These are phyloP conservation scores for Tuctoria greenei DNA, from an alignment of 176 grass and related monocot species.

Conservation along the genomic window DNA sequence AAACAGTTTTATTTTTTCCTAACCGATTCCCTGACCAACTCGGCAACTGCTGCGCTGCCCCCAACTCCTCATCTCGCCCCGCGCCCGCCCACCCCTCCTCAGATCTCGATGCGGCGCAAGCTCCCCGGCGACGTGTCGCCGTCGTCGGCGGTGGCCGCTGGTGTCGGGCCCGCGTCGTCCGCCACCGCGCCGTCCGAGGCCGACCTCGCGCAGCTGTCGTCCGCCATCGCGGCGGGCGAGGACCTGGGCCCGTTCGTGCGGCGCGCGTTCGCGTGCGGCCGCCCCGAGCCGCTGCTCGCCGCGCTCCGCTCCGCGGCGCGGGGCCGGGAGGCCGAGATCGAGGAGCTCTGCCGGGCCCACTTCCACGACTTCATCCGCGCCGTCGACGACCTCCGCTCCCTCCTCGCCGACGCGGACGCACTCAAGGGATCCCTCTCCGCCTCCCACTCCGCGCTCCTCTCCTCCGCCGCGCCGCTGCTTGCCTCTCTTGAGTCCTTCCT, in stretches of 20 bases:
- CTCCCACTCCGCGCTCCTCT: slow-evolving; percentile 69
- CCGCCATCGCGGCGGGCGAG: slow-evolving; percentile 70
- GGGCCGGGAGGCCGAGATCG: slow-evolving; percentile 69
- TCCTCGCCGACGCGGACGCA: slow-evolving; percentile 84
- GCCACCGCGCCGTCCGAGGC: slow-evolving; percentile 41
- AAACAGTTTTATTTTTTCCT: neutral
- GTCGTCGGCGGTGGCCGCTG: neutral
- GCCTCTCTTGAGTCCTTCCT: slow-evolving; percentile 82
- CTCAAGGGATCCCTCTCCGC: slow-evolving; percentile 80
- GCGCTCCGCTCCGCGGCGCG: slow-evolving; percentile 49
- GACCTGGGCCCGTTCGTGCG: slow-evolving; percentile 85
- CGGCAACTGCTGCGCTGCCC: slow-evolving; percentile 27
- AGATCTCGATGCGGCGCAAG: slow-evolving; percentile 63
- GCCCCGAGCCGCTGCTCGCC: slow-evolving; percentile 63
- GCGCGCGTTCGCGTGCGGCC: slow-evolving; percentile 61
- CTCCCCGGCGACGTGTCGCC: slow-evolving; percentile 38
- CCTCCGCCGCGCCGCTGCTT: slow-evolving; percentile 68
- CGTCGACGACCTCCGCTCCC: slow-evolving; percentile 93
- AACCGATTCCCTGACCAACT: slow-evolving; percentile 13
- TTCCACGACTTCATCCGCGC: slow-evolving; percentile 96
- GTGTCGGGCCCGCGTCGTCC: neutral
- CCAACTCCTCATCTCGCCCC: neutral
- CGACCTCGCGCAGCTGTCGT: slow-evolving; percentile 61
- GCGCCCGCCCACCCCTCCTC: neutral
- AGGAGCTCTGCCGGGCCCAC: slow-evolving; percentile 90